These are phyloP conservation scores for Penicillium fuscoglaucum DNA, from an alignment of 2,329 filamentous ascomycete species.

Conservation along the genomic window DNA sequence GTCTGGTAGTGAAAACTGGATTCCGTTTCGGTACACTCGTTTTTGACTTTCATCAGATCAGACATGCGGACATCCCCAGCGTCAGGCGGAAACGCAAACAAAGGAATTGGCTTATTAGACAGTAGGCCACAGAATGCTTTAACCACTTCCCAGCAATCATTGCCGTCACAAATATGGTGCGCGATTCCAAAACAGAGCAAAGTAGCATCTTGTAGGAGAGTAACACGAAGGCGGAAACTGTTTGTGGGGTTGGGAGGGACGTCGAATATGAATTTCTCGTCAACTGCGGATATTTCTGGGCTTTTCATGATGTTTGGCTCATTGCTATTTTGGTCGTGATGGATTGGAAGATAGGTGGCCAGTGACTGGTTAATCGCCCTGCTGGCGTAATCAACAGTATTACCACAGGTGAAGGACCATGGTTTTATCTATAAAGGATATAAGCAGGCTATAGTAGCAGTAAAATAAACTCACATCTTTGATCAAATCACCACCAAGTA, in stretches of 20 bases:
- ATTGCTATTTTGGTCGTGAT: neutral
- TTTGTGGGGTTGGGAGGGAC: neutral
- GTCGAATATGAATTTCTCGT: neutral
- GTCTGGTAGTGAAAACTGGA: neutral
- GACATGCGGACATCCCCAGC: neutral
- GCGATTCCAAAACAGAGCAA: neutral
- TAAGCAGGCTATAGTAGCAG: neutral
- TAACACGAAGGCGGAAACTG: neutral
- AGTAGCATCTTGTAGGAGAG: neutral
- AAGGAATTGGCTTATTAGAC: neutral
- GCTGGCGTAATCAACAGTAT: neutral
- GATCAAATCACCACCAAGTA: neutral
- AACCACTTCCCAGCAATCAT: neutral
- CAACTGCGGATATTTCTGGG: neutral
- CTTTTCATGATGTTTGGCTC: neutral
- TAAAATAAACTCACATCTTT: neutral
- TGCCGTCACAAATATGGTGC: neutral
- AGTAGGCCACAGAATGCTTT: neutral
- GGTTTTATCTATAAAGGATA: neutral
- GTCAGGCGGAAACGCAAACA: neutral
- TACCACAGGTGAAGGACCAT: conserved; percentile 1
- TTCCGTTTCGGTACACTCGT: neutral
- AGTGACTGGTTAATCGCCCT: neutral
- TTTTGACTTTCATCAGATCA: neutral
- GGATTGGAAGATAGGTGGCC: neutral